Evolutionary conservation across 768 basidiomycete species (phyloP).

Genomic region (Cyclocybe aegerita): DNA sequence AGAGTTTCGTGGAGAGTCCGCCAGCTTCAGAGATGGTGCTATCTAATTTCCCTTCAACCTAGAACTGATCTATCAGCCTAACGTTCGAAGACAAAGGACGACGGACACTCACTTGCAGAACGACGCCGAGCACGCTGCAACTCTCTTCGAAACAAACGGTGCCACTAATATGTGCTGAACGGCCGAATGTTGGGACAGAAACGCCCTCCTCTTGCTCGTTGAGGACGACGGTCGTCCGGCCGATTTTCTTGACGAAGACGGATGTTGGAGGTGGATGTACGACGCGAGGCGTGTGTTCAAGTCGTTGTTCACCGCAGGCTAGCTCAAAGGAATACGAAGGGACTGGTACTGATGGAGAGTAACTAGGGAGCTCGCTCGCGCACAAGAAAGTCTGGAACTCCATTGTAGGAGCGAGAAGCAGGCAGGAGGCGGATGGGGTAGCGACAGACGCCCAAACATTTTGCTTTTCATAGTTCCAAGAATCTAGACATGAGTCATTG

Average conservation of each 20-base stretch:
- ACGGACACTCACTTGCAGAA: slow-evolving; percentile 39
- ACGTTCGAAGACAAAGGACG: neutral
- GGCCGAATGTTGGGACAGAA: slow-evolving; percentile 43
- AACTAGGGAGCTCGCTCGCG: slow-evolving; percentile 41
- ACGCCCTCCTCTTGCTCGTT: slow-evolving; percentile 44
- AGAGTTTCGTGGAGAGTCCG: slow-evolving; percentile 29
- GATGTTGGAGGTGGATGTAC: slow-evolving; percentile 31
- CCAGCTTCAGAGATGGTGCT: slow-evolving; percentile 36
- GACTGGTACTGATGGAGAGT: slow-evolving; percentile 52
- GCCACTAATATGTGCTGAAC: slow-evolving; percentile 39
- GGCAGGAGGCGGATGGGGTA: neutral
- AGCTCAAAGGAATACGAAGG: slow-evolving; percentile 62
- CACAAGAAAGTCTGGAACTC: slow-evolving; percentile 7
- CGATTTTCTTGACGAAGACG: slow-evolving; percentile 37
- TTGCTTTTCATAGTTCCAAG: neutral
- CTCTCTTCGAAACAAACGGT: slow-evolving; percentile 39
- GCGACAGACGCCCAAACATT: neutral
- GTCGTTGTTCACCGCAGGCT: slow-evolving; percentile 47
- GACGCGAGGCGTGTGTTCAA: slow-evolving; percentile 45
- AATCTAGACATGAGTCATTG: slow-evolving; percentile 7
- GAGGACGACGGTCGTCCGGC: slow-evolving; percentile 40
- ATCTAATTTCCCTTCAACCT: slow-evolving; percentile 46
- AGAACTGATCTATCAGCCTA: slow-evolving; percentile 3
- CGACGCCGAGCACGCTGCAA: slow-evolving; percentile 39
- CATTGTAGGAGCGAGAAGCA: slow-evolving; percentile 12